Evolutionary conservation across 345 rosid species (phyloP), one percentile per base, ranked within the genome.

Genomic region (Pugionium cornutum): DNA sequence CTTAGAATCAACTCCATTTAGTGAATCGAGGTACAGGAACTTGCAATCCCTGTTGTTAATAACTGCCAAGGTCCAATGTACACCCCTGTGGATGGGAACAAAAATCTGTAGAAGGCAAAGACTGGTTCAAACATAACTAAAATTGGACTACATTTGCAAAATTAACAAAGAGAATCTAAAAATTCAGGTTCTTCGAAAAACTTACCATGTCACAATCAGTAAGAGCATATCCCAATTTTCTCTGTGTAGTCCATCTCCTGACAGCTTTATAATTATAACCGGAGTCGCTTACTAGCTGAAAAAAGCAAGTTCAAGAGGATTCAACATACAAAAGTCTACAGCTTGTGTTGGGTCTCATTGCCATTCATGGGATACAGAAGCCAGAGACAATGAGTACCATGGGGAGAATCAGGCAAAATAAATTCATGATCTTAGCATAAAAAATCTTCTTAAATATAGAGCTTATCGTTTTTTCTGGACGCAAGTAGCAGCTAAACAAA

Each of bases 1-100:
- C 63, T 11, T 53, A 28, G 43, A 2, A 81, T 95, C 96, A 67
- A 37, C 80, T 72, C 99, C 99, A 78, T 80, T 82, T 1, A 95
- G 94, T 49, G 99, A 95, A 83, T 95, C 99, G 26, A 95, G 92
- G 86, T 89, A 95, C 58, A 91, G 80, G 82, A 95, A 80, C 68
- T 91, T 91, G 73, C 76, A 72, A 61, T 91, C 97, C 78, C 77
- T 84, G 72, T 59, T 91, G 68, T 91, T 87, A 42, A 95, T 95
- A 72, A 95, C 75, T 56, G 96, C 99, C 86, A 95, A 84, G 74
- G 96, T 89, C 99, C 99, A 95, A 65, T 95, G 99, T 56, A 87
- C 77, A 68, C 86, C 87, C 67, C 70, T 72, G 82, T 95, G 99
- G 81, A 95, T 77, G 11, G 99, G 99, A 74, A 91, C 87, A 80